Conservation (phyloP, 2,329 filamentous ascomycete species). For the Raffaelea ambrosiae region DNA sequence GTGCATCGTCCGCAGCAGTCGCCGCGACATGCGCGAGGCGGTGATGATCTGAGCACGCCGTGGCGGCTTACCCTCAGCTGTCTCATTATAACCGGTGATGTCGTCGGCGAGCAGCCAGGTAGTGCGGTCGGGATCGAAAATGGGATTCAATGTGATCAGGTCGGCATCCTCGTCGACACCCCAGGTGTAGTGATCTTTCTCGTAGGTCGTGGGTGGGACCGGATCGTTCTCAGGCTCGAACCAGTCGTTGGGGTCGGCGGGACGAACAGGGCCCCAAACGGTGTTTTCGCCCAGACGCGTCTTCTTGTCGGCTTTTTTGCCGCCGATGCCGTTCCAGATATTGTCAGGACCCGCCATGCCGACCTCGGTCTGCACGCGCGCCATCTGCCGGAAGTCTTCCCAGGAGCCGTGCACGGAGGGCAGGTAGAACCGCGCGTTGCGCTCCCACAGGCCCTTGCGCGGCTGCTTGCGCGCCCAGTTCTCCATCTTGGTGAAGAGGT, state of each 20-base stretch:
- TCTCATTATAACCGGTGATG: slow-evolving; percentile 74
- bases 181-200: slow-evolving; percentile 77
- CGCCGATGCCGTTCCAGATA: slow-evolving; percentile 50
- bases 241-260: slow-evolving; percentile 58
- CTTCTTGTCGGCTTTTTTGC: slow-evolving; percentile 25
- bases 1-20: slow-evolving; percentile 81
- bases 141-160: slow-evolving; percentile 81
- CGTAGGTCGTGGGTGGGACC: slow-evolving; percentile 59
- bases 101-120: slow-evolving; percentile 76
- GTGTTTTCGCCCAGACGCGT: slow-evolving; percentile 41
- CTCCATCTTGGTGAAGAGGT: slow-evolving; percentile 60
- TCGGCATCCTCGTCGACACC: slow-evolving; percentile 87
- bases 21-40: slow-evolving; percentile 71
- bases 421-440: slow-evolving; percentile 69
- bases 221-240: slow-evolving; percentile 68
- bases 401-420: slow-evolving; percentile 68
- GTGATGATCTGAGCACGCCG: slow-evolving; percentile 86
- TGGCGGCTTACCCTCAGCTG: slow-evolving; percentile 45
- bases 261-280: slow-evolving; percentile 78
- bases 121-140: slow-evolving; percentile 83
- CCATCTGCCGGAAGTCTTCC: slow-evolving; percentile 73
- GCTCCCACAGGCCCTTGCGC: slow-evolving; percentile 73
- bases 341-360: slow-evolving; percentile 58
- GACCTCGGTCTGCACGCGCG: slow-evolving; percentile 66
- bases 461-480: slow-evolving; percentile 66